Evolutionary conservation across 75 land plant species (phyloP).

Genomic region (Pinus tabuliformis): DNA sequence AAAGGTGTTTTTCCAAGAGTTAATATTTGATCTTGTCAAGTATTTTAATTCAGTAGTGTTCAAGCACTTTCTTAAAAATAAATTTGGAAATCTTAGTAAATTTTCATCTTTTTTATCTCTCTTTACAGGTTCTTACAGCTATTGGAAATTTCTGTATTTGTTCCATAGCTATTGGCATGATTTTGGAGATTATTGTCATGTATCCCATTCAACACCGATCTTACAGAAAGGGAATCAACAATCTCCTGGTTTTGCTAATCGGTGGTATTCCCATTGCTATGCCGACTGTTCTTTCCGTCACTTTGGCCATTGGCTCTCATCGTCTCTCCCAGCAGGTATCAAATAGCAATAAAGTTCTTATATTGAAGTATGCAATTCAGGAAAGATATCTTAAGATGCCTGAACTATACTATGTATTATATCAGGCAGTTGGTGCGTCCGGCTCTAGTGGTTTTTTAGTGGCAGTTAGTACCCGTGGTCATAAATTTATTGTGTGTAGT

Average conservation of each 20-base stretch:
- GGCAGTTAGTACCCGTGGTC: neutral
- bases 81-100: neutral
- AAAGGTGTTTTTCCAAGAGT: neutral
- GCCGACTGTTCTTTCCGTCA: conserved; percentile 75
- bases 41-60: neutral
- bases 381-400: neutral
- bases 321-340: conserved; percentile 69
- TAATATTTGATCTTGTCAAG: neutral
- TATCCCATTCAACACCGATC: conserved; percentile 51
- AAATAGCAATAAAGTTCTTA: neutral
- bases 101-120: neutral
- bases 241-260: conserved; percentile 64
- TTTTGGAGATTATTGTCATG: conserved; percentile 77
- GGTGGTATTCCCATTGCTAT: conserved; percentile 82
- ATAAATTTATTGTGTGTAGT: neutral
- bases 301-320: conserved; percentile 78
- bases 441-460: neutral
- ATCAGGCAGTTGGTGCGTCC: neutral
- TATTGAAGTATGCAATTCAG: neutral
- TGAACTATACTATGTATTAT: neutral
- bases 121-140: conserved; percentile 59
- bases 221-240: conserved; percentile 66
- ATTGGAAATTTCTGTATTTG: conserved; percentile 79
- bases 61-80: neutral
- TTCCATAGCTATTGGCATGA: conserved; percentile 68